Evolutionary conservation across 2,329 filamentous ascomycete genomes (phyloP), one percentile per base, ranked within the genome.

Genomic region (Moelleriella libera): DNA sequence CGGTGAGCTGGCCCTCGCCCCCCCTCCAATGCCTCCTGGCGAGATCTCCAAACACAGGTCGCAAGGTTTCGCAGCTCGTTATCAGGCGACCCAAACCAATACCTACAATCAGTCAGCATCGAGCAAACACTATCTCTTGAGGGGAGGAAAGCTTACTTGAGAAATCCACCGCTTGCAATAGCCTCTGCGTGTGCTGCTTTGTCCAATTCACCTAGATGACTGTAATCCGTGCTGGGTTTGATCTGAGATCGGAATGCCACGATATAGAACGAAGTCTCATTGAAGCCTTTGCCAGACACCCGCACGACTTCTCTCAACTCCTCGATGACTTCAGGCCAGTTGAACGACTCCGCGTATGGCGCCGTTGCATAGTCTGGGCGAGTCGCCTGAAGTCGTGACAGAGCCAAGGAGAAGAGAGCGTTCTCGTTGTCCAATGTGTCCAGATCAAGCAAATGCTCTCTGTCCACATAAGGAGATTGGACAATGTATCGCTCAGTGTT

Each of bases 71-170:
- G 72, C 51, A 83, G 74, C 46, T 83, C 71, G 42, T 63, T 68
- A 65, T 94, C 80, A 21, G 83, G 82, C 34, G 68, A 71, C 2
- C 88, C 87, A 63, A 94, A 95, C 88, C 89, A 95, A 65, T 96
- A 95, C 63, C 78, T 82, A 53, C 44, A 43, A 14, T 32, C 30
- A 47, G 53, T 58, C 48, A 60, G 56, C 46, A 4, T 21, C 21
- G 21, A 21, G 21, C 21, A 21, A 3, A 21, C 21, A 21, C 21
- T 21, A 21, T 21, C 21, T 21, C 3, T 21, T 21, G 21, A 21
- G 21, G 21, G 21, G 21, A 21, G 21, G 21, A 21, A 21, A 29
- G 63, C 71, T 59, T 66, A 80, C 76, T 94, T 94, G 59, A 95
- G 66, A 59, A 96, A 76, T 0, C 88, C 88, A 5, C 88, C 88